Base-by-base conservation (phyloP, 192 early-diverging fungal species). In the Coemansia sp. region DNA sequence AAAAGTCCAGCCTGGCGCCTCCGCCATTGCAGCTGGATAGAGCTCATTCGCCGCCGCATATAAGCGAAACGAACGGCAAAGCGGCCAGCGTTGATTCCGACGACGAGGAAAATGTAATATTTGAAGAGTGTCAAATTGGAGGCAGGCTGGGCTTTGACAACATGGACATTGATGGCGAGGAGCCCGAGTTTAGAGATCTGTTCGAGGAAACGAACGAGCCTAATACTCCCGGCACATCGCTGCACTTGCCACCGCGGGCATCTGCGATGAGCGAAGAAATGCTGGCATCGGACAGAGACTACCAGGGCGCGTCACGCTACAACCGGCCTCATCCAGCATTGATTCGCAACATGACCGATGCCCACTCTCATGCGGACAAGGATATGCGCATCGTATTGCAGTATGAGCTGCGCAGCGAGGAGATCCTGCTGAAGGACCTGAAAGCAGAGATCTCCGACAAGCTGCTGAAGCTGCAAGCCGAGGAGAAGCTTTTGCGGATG, bases 301-400 rank as follows among this genome's bases (percentile, higher is more conserved):
- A 14, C 2, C 15, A 43, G 6, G 12, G 9, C 16, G 37, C 11
- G 1, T n/a, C n/a, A 18, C 56, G 65, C 23, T 26, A 30, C 26
- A 40, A 26, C 4, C 51, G 54, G 15, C 62, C 68, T 26, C 68
- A 70, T 16, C 60, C 68, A 2, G 60, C 47, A 6, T 37, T 62
- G 21, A 57, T 62, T 11, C 53, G 60, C 16, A 50, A 38, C 40
- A 50, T 51, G 30, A 16, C 50, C 14, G 61, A 57, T 16, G 47
- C 12, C 4, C 61, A 56, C n/a, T 9, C 46, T 2, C 43, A 51
- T 8, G 36, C 41, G 5, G 46, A 57, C 47, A 38, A 47, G 17
- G 75, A 78, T 38, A 78, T 78, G 75, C 68, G 75, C 2, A 31
- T 78, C 8, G 75, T 66, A 8, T 39, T 78, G 37, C 75, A 78